Base-by-base conservation (phyloP, 2,329 filamentous ascomycete genomes). In the Aureobasidium sp. region DNA sequence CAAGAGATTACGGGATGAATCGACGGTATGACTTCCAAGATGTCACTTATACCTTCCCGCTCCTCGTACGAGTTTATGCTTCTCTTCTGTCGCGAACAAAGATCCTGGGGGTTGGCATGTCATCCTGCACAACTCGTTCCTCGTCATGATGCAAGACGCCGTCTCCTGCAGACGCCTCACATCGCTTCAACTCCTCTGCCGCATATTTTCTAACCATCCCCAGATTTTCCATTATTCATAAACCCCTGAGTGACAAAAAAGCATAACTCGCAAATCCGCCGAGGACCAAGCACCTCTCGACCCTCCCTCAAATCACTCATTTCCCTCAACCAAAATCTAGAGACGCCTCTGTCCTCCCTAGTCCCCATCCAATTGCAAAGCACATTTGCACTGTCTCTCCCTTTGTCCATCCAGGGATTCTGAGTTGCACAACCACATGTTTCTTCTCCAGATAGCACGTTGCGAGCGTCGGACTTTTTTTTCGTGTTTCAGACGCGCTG, bases 161-260 rank as follows among this genome's bases (percentile, higher is more conserved):
- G 39, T 46, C n/a, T 44, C 39, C 41, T 17, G 53, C 41, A 57
- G 27, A 17, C 26, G 37, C 52, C 37, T 20, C 37, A 32, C 9
- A 5, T 55, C 36, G 27, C 53, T 57, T 36, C 36, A 27, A n/a
- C 20, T 43, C 51, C 41, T 46, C 53, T 46, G 53, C 39, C 52
- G 52, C 52, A 20, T 13, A 20, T 20, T 6, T 59, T 59, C 20
- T 15, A 37, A 26, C 32, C 41, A 59, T 48, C 55, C 55, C 55
- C 55, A 48, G 55, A 59, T 48, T 48, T 48, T 39, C 55, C 32
- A 48, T 59, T 41, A 37, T 37, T 59, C 55, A 46, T 46, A 57
- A 55, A 39, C 55, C 55, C 55, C 55, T 59, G 55, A 59, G 24
- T 55, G 52, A 41, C 52, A 24, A 43, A 55, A 39, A 55, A 59